Conservation (phyloP, 78 protist species). For the Anaeramoeba ignava region DNA sequence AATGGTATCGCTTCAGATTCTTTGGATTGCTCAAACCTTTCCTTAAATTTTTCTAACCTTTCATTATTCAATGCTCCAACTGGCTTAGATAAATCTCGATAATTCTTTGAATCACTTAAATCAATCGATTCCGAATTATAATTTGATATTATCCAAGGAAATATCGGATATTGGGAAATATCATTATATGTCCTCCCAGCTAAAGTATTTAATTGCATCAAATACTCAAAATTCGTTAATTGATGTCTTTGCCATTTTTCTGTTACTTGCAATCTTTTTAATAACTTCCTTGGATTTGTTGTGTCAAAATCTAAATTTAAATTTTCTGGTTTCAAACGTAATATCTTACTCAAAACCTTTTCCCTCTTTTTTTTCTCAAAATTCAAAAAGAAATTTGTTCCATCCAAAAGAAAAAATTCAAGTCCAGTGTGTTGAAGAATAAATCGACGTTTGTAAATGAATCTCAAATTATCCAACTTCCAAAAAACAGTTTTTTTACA, state of each 20-base stretch:
- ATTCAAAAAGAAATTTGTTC: neutral
- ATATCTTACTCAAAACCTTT: neutral
- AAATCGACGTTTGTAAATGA: neutral
- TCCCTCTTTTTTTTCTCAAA: neutral
- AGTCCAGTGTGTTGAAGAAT: neutral
- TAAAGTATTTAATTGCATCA: neutral
- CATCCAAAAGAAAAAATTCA: neutral
- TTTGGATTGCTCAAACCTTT: neutral
- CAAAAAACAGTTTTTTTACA: neutral
- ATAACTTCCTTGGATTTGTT: neutral
- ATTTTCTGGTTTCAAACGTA: neutral
- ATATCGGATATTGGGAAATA: neutral
- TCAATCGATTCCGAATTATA: neutral
- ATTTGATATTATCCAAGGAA: neutral
- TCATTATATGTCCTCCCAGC: neutral
- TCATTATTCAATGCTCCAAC: neutral
- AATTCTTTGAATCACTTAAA: neutral
- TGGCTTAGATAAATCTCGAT: neutral
- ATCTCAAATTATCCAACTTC: neutral
- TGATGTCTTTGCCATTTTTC: neutral
- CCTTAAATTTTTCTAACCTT: neutral
- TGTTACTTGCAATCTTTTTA: neutral
- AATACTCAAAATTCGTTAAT: neutral
- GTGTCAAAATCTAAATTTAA: neutral
- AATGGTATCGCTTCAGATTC: neutral